Conservation (phyloP, 2,329 filamentous ascomycete genomes). For the Neodidymelliopsis sp. region DNA sequence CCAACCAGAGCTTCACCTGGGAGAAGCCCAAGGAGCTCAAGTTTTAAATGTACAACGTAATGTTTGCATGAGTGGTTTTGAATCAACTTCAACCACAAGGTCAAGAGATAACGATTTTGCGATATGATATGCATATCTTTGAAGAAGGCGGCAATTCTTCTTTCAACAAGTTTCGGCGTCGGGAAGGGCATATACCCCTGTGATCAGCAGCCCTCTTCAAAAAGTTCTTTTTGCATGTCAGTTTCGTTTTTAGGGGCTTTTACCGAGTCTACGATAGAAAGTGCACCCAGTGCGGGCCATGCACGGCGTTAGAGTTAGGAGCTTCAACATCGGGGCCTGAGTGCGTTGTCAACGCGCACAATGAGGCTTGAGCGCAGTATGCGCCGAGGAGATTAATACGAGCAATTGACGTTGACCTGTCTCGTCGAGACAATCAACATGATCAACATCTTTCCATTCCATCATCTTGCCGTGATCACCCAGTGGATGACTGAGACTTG, state of each 20-base stretch:
- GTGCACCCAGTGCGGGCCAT: conserved; percentile 26
- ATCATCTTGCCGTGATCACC: conserved; percentile 5
- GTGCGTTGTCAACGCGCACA: conserved; percentile 42
- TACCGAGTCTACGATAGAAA: conserved; percentile 35
- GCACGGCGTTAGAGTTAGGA: conserved; percentile 28
- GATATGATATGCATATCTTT: conserved; percentile 49
- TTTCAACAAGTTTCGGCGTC: conserved; percentile 53
- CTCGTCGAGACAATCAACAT: conserved; percentile 8
- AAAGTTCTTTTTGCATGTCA: conserved; percentile 42
- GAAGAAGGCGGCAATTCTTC: conserved; percentile 44
- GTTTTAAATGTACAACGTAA: conserved; percentile 68
- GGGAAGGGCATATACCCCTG: conserved; percentile 45
- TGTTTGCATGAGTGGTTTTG: conserved; percentile 45
- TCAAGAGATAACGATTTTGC: conserved; percentile 38
- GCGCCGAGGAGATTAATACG: conserved; percentile 17
- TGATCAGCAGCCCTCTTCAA: conserved; percentile 42
- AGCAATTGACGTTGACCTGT: conserved; percentile 14
- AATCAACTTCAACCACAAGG: conserved; percentile 51
- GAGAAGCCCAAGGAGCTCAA: conserved; percentile 96
- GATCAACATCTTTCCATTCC: conserved; percentile 2
- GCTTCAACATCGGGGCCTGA: conserved; percentile 37
- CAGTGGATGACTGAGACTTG: too few species aligned
- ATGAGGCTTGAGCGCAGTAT: conserved; percentile 22
- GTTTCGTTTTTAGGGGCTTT: conserved; percentile 33
- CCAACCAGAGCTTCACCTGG: conserved; percentile 97